These are phyloP conservation scores for Penicillium manginii DNA, from an alignment of 495 filamentous ascomycete species.

Conservation along the genomic window DNA sequence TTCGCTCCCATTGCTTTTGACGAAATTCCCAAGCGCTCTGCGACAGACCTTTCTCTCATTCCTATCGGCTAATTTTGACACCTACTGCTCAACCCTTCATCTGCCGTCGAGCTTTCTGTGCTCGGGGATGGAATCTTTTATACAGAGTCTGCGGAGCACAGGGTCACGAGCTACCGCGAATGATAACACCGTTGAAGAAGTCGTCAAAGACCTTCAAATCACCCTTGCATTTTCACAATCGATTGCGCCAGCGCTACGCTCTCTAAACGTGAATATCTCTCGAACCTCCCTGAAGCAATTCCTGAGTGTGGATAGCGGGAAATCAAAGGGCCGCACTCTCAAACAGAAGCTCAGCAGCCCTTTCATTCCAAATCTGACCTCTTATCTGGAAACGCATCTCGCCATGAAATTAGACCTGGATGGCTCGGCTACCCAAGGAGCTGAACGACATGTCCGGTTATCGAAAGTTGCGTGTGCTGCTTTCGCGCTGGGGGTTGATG, in stretches of 20 bases:
- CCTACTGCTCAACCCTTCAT: slow-evolving; percentile 45
- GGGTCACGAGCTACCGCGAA: background rate
- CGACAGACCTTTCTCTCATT: slow-evolving; percentile 55
- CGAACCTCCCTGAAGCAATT: slow-evolving; percentile 38
- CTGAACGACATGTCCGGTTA: slow-evolving; percentile 46
- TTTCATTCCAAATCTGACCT: slow-evolving; percentile 46
- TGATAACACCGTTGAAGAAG: slow-evolving; percentile 30
- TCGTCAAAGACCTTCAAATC: slow-evolving; percentile 45
- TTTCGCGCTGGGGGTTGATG: slow-evolving; percentile 56
- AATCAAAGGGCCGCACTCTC: slow-evolving; percentile 11
- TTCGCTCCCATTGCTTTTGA: slow-evolving; percentile 55
- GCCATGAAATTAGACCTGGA: slow-evolving; percentile 52
- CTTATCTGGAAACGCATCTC: slow-evolving; percentile 51
- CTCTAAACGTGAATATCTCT: slow-evolving; percentile 51
- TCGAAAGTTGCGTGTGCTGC: slow-evolving; percentile 56
- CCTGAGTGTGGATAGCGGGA: slow-evolving; percentile 12
- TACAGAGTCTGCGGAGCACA: slow-evolving; percentile 21
- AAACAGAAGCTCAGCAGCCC: slow-evolving; percentile 25
- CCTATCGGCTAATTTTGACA: slow-evolving; percentile 56
- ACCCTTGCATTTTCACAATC: slow-evolving; percentile 43
- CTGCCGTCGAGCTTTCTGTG: slow-evolving; percentile 48
- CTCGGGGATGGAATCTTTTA: slow-evolving; percentile 33
- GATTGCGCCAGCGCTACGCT: slow-evolving; percentile 47
- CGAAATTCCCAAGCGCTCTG: slow-evolving; percentile 52
- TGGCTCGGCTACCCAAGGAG: slow-evolving; percentile 18